Percentiles rank a stretch among this genome's conserved stretches.
Conservation (phyloP, 2,329 filamentous ascomycete genomes). For the Colletotrichum simmondsii region DNA sequence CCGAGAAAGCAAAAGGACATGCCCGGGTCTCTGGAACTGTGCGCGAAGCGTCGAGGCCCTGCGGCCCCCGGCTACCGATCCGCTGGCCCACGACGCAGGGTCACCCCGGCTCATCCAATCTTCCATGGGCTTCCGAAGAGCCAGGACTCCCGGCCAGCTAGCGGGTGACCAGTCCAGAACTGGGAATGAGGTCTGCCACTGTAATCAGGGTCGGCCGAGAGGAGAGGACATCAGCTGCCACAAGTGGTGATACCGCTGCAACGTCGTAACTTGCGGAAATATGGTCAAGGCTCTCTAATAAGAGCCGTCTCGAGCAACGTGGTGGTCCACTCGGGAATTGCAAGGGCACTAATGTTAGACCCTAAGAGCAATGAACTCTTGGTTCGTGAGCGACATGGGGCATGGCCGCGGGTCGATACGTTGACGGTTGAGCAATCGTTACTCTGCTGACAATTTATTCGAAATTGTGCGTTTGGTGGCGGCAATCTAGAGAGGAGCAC, state of each 20-base stretch:
- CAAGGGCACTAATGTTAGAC: background rate
- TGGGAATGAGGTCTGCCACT: constrained; percentile 14
- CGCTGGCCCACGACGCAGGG: constrained; percentile 26
- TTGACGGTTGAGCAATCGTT: background rate
- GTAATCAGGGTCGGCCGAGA: constrained; percentile 13
- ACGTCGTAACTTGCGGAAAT: constrained; percentile 31
- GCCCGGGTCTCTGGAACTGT: constrained; percentile 19
- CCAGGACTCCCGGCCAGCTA: constrained; percentile 20
- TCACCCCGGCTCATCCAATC: constrained; percentile 32
- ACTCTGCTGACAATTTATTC: background rate
- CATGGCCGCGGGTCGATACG: background rate
- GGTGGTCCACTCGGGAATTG: constrained; percentile 17
- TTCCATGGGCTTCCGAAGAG: constrained; percentile 25
- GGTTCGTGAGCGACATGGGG: constrained; percentile 19
- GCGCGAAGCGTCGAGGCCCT: background rate
- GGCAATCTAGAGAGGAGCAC: background rate
- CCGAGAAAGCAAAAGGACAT: constrained; percentile 23
- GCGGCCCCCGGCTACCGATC: constrained; percentile 23
- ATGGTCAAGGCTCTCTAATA: constrained; percentile 13
- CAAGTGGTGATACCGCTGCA: constrained; percentile 21
- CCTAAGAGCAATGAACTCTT: constrained; percentile 7
- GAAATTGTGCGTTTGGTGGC: background rate
- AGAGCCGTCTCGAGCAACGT: constrained; percentile 17
- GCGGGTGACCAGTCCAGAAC: constrained; percentile 26
- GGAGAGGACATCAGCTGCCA: constrained; percentile 18